Conservation (phyloP, 768 basidiomycete species). For the Tylopilus sp. region DNA sequence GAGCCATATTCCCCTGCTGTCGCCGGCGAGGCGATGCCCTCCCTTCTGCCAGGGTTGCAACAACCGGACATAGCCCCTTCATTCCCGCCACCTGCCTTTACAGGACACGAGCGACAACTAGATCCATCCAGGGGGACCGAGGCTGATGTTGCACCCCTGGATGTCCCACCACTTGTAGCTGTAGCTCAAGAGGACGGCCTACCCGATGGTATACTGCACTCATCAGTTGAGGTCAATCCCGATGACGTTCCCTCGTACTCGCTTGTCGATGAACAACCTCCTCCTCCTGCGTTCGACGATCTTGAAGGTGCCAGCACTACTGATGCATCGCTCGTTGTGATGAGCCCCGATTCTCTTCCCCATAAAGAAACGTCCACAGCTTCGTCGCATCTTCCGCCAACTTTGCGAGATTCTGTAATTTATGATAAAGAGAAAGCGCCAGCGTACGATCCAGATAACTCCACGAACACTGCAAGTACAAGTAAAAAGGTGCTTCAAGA, state of each 20-base stretch:
- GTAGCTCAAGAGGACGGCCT: background rate
- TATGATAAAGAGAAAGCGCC: background rate
- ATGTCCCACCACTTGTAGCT: background rate
- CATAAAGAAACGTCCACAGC: background rate
- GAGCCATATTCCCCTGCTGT: background rate
- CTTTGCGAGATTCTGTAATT: background rate
- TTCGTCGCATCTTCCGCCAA: background rate
- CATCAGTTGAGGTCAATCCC: constrained; percentile 2
- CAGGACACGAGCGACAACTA: background rate
- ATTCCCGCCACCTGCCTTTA: constrained; percentile 7
- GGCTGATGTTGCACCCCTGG: background rate
- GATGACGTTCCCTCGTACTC: constrained; percentile 24
- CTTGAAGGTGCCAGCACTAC: background rate
- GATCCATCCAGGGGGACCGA: background rate
- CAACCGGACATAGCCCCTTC: background rate
- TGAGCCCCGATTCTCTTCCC: background rate
- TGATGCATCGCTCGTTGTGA: background rate
- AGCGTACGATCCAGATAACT: background rate
- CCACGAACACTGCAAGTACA: background rate
- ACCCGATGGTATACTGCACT: background rate
- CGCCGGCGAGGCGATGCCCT: background rate
- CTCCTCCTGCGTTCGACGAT: constrained; percentile 26
- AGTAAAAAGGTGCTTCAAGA: background rate
- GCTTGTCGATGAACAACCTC: constrained; percentile 21
- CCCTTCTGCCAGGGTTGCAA: background rate